Evolutionary conservation across 2,329 filamentous ascomycete genomes (phyloP), one percentile per base, ranked within the genome.

Genomic region (Xylaria sp.): DNA sequence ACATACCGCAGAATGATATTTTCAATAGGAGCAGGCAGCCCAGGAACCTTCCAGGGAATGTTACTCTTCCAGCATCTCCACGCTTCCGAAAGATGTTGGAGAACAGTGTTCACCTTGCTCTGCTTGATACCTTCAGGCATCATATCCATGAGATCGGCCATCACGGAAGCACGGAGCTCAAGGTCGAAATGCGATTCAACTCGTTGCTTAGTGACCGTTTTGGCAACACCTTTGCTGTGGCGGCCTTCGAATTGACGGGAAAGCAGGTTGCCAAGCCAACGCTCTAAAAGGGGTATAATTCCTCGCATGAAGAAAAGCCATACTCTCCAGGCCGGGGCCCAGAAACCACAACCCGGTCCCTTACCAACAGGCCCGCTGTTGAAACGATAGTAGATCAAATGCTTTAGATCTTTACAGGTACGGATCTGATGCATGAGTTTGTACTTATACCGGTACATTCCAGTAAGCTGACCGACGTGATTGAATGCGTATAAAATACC

Each of bases 61-160:
- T 99, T 99, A 79, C 94, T 97, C 89, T 99, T 99, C 95, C 95
- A 99, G 81, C 95, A 99, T 80, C 95, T 87, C 95, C 95, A 99
- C 14, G 95, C 95, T 80, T 99, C 95, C 0, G 94, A 98, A 43
- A 99, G 80, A 84, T 99, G 96, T 74, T 98, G 95, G 57, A 99
- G 82, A 46, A 99, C 94, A 1, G 94, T 97, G 78, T 99, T 97
- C 77, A 99, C 93, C 80, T 99, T 99, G 82, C 95, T 99, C 76
- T 99, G 95, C 78, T 97, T 97, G 81, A 99, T 98, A 69, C 95
- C 95, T 76, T 99, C 96, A 0, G 95, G 95, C 95, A 99, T 99
- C 96, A 99, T 99, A 74, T 99, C 95, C 91, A 97, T 97, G 53
- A 99, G 83, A 78, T 99, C 95, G 46, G 94, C 93, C 94, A 99